Conservation (phyloP, 257 asterid genomes). For the Ballota nigra region DNA sequence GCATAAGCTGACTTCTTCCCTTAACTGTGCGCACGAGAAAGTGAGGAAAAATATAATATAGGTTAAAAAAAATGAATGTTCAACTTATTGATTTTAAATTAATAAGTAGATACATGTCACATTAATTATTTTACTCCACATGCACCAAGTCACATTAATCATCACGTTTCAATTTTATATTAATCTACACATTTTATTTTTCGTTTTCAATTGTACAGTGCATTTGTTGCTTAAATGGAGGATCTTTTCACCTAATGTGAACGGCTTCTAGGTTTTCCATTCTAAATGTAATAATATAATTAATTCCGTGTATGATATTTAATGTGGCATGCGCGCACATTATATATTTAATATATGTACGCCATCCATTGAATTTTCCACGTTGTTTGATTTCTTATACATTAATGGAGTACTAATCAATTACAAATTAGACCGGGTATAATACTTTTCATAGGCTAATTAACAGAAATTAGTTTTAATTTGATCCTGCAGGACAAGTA, state of each 20-base stretch:
- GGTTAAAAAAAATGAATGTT: neutral
- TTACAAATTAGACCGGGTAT: too few relatives aligned
- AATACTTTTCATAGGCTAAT: too few relatives aligned
- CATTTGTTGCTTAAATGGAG: too few relatives aligned
- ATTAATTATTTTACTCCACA: too few relatives aligned
- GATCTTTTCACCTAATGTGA: too few relatives aligned
- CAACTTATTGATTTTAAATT: neutral
- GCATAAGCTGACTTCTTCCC: constrained; percentile 50
- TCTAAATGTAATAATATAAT: neutral
- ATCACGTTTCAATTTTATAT: too few relatives aligned
- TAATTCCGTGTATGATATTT: neutral
- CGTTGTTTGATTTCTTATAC: neutral
- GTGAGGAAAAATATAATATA: neutral
- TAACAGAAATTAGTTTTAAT: too few relatives aligned
- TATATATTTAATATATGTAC: neutral
- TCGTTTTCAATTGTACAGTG: too few relatives aligned
- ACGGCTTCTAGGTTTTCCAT: neutral
- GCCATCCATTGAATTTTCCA: neutral
- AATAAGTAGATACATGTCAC: neutral
- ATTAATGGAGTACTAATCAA: neutral
- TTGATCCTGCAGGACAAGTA: too few relatives aligned
- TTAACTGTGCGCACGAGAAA: constrained; percentile 26
- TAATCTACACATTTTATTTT: too few relatives aligned
- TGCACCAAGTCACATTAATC: too few relatives aligned
- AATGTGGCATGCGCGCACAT: neutral